Base-by-base conservation (phyloP, 2,329 filamentous ascomycete genomes). In the Colletotrichum musae region DNA sequence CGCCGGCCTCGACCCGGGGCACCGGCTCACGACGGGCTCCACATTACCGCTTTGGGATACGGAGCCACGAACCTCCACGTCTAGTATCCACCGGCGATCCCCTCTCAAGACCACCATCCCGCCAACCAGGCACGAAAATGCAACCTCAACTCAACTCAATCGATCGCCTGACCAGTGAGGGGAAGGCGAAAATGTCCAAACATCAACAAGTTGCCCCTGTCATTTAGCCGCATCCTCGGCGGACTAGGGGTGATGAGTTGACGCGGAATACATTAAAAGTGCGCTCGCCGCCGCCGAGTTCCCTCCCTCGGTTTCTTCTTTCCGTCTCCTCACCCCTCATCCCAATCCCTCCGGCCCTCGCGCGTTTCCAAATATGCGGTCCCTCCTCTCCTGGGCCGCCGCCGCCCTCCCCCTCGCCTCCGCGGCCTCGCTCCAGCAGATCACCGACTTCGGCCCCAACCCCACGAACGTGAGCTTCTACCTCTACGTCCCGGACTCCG, bases 381-480 rank as follows among this genome's bases (percentile, higher is more conserved):
- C 13, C 3, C 13, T 18, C 16, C 13, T 59, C 2, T 1, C 50
- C 21, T 54, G 48, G 48, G 54, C 57, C 15, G 52, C 56, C 12
- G 36, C 51, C 16, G 26, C 57, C 63, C 63, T 70, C 7, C 58
- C 53, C n/a, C 57, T 68, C 5, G 57, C 48, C 21, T 50, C 59
- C 13, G 70, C 70, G 13, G 68, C 64, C 26, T 48, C 64, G 26
- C 68, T 68, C 47, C 56, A 72, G 16, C 63, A 71, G 5, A 63
- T 65, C 48, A 65, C 64, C 62, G 43, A 68, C 65, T 78, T 84
- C 71, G 79, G 79, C 15, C 80, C 85, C 28, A 88, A 87, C 62
- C 86, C 87, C 0, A 83, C 81, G 18, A 83, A 84, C 36, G 85
- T 85, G 5, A 78, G 78, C 16, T 88, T 89, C 77, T 87, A 85